A percentile compares a stretch with the other conserved stretches of the same genome.
These are phyloP conservation scores for Cyberlindnera amylophila DNA, from an alignment of 805 yeast genomes.

Conservation along the genomic window DNA sequence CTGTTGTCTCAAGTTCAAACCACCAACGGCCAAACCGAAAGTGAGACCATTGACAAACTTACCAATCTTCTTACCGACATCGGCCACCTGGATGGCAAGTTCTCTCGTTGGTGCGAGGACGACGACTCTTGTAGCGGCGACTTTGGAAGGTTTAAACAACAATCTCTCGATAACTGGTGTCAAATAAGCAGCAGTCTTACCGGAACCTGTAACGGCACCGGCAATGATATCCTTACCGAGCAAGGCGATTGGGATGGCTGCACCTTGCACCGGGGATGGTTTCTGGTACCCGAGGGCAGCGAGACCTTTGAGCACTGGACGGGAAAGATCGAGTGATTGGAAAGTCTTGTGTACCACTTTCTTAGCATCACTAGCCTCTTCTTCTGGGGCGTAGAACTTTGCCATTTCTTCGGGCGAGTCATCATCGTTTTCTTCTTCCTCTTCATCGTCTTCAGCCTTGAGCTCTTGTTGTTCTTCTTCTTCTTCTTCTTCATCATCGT, in stretches of 20 bases:
- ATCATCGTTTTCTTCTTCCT: constrained; percentile 35
- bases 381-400: constrained; percentile 62
- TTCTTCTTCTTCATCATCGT: constrained; percentile 26
- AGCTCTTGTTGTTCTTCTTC: constrained; percentile 27
- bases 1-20: constrained; percentile 90
- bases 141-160: constrained; percentile 79
- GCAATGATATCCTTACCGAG: constrained; percentile 96
- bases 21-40: constrained; percentile 98
- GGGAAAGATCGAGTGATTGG: constrained; percentile 73
- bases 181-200: constrained; percentile 98
- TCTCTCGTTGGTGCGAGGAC: constrained; percentile 97
- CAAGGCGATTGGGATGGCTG: constrained; percentile 89
- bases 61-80: constrained; percentile 84
- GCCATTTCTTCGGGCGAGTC: constrained; percentile 84
- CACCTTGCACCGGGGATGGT: constrained; percentile 93
- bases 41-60: constrained; percentile 69
- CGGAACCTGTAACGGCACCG: constrained; percentile 99
- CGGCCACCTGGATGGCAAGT: constrained; percentile 91
- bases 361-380: constrained; percentile 51
- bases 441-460: constrained; percentile 26
- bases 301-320: constrained; percentile 86
- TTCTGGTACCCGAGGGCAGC: constrained; percentile 75
- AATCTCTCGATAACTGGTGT: constrained; percentile 93
- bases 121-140: constrained; percentile 86
- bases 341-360: constrained; percentile 58